These are phyloP conservation scores for Haberlea rhodopensis DNA, from an alignment of 257 asterid species.

Conservation along the genomic window DNA sequence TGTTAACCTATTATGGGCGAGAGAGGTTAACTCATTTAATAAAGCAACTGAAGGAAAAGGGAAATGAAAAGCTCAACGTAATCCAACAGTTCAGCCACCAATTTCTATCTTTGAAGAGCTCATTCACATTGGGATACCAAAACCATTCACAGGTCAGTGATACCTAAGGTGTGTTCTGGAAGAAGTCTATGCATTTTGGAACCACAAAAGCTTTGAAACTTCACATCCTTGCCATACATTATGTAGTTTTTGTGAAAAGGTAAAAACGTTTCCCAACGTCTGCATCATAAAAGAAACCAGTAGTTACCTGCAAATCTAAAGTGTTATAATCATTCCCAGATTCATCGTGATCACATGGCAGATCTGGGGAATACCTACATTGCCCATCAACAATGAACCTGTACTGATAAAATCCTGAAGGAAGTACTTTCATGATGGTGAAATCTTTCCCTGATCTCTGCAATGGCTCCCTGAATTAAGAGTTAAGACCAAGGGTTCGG, in stretches of 20 bases:
- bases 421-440: constrained; percentile 93
- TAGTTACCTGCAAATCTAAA: constrained; percentile 80
- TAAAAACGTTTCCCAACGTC: neutral
- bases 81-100: neutral
- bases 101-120: neutral
- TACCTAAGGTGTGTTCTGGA: neutral
- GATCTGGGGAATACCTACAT: constrained; percentile 79
- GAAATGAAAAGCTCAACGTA: neutral
- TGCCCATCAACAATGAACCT: constrained; percentile 94
- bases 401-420: constrained; percentile 89
- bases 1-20: neutral
- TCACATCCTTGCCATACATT: neutral
- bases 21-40: neutral
- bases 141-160: neutral
- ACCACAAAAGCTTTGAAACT: neutral
- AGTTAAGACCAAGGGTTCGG: constrained; percentile 3
- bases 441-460: constrained; percentile 97
- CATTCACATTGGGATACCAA: neutral
- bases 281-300: constrained; percentile 10
- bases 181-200: neutral
- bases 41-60: constrained; percentile 1
- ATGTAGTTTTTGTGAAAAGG: constrained; percentile 1
- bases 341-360: constrained; percentile 77
- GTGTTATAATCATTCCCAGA: constrained; percentile 78
- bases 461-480: constrained; percentile 69